Percentiles rank a stretch among this genome's conserved stretches.
These are phyloP conservation scores for Cynanchum wilfordii DNA, from an alignment of 257 asterid species.

Conservation along the genomic window DNA sequence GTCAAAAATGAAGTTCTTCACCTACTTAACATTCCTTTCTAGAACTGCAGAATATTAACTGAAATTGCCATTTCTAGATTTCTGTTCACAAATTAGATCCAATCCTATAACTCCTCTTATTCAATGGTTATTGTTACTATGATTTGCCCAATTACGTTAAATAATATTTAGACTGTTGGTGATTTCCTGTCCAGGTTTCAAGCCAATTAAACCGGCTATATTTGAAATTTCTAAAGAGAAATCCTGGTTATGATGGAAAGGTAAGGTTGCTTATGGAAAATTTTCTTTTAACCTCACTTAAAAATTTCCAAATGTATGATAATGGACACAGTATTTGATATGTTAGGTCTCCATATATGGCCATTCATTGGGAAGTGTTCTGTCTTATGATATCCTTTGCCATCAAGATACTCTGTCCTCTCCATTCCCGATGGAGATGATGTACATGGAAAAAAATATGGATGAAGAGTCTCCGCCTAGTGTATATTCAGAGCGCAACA, in stretches of 20 bases:
- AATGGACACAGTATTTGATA: not conserved
- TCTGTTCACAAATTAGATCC: not conserved
- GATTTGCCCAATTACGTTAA: not conserved
- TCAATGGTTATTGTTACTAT: not conserved
- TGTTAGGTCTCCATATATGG: conserved; percentile 84
- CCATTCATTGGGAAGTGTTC: conserved; percentile 96
- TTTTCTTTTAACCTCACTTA: conserved; percentile 6
- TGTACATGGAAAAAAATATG: conserved; percentile 55
- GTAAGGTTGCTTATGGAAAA: conserved; percentile 35
- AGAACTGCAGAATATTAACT: not conserved
- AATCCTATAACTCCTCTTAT: not conserved
- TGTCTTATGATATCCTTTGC: conserved; percentile 92
- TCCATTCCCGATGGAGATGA: conserved; percentile 80
- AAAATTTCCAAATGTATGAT: not conserved
- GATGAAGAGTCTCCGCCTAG: conserved; percentile 20
- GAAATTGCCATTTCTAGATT: not conserved
- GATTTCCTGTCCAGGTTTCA: conserved; percentile 60
- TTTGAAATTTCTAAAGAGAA: conserved; percentile 86
- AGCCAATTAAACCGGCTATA: conserved; percentile 76
- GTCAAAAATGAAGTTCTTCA: not conserved
- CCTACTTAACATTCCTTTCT: not conserved
- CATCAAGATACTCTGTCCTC: conserved; percentile 75
- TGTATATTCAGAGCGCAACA: conserved; percentile 26
- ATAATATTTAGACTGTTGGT: conserved; percentile 21
- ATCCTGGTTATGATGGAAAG: conserved; percentile 97